Evolutionary conservation across 75 land plant species (phyloP), one percentile per base, ranked within the genome.

Genomic region (Ceratopteris richardii): DNA sequence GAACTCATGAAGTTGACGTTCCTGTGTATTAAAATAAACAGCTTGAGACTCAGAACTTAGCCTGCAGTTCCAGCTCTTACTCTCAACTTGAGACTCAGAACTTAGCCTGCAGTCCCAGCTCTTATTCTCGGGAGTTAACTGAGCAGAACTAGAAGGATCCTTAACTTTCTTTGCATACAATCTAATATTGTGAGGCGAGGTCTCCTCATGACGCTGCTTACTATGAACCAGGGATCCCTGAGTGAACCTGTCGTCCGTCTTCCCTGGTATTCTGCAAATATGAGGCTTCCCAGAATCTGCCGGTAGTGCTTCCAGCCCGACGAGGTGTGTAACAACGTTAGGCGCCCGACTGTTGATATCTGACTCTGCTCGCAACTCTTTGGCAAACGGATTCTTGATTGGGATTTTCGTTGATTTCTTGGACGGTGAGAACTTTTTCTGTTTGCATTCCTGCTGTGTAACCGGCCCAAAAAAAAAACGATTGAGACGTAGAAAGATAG

Each of bases 1-100:
- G 52, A 93, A 85, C 55, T 82, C 74, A 54, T 93, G 94, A 7
- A 93, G 75, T 62, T 85, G 71, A 63, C 80, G 74, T 50, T 88
- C 98, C 58, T 93, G 98, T 12, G 98, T 94, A 74, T 93, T 94
- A 43, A 82, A 80, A n/a, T n/a, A n/a, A n/a, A n/a, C n/a, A n/a
- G n/a, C n/a, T n/a, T n/a, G n/a, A n/a, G n/a, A n/a, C n/a, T n/a
- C n/a, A n/a, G n/a, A 20, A 84, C 78, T 31, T 68, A 76, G 29
- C 51, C 63, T 39, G 59, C 65, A 43, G 62, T 68, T 1, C 36
- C 54, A 6, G 36, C 58, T n/a, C n/a, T n/a, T n/a, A n/a, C n/a
- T n/a, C n/a, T n/a, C n/a, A n/a, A n/a, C n/a, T n/a, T n/a, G n/a
- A n/a, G n/a, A n/a, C n/a, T n/a, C n/a, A n/a, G n/a, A n/a, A n/a